Evolutionary conservation across 257 asterid species (phyloP), one percentile per base, ranked within the genome.

Genomic region (Nicotiana attenuata): DNA sequence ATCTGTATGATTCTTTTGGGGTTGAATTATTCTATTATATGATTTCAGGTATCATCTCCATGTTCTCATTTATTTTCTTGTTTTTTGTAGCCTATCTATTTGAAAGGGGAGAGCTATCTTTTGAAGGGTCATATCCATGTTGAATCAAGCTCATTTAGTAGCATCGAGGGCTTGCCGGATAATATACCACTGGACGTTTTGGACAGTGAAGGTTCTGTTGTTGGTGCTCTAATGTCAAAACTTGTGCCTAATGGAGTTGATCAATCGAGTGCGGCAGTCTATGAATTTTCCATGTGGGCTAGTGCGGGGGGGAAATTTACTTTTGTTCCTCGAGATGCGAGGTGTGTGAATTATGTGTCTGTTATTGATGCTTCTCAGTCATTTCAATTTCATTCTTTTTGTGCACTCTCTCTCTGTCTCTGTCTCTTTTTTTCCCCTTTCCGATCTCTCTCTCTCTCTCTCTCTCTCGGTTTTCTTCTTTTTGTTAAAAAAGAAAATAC

Each of bases 81-180:
- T 86, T 83, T 52, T 75, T 38, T 89, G 93, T 87, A 95, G 99
- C 97, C 97, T 84, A 86, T 96, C 87, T 82, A 90, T 85, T 82
- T 96, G 33, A 96, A 89, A 90, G 99, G 96, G 80, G 96, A 93
- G 85, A 93, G 90, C 63, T 96, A 91, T 91, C 92, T 96, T 82
- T 87, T 96, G 83, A 91, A 89, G 81, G 99, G 99, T 79, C 90
- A 83, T 67, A 87, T 92, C 82, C 87, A 87, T 78, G 89, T 93
- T 41, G 91, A 93, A 47, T 61, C 89, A 78, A 85, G 83, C 57
- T 85, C 85, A 71, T 57, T 68, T 77, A 20, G 67, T 65, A 85
- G 76, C 3, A 4, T 26, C 2, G 90, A 81, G 79, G 85, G 86
- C 78, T 81, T 90, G 81, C 97, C 97, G 35, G 92, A 92, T 77